Conservation (phyloP, 2,329 filamentous ascomycete species). For the Metarhizium humberi region DNA sequence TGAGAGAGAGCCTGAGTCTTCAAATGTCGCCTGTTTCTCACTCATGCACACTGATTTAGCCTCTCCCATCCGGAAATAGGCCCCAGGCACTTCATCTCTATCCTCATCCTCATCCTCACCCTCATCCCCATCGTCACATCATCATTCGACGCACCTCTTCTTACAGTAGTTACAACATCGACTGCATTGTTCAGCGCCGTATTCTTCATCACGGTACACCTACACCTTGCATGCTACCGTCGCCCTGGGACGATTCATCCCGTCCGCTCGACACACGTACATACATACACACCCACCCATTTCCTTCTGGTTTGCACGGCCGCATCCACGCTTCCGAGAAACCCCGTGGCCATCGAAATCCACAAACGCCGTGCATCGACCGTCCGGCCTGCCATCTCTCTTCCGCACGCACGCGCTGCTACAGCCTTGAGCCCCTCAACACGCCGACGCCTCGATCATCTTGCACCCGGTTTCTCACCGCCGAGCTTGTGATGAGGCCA, state of each 20-base stretch:
- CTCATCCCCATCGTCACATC: too few relatives aligned
- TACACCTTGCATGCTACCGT: not conserved
- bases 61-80: too few relatives aligned
- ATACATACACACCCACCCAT: not conserved
- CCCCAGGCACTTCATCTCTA: too few relatives aligned
- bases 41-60: too few relatives aligned
- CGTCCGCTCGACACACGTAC: not conserved
- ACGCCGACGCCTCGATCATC: not conserved
- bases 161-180: not conserved
- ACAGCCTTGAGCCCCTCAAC: not conserved
- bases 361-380: not conserved
- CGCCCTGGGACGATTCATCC: not conserved
- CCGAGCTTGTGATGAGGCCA: conserved; percentile 5
- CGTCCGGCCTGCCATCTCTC: not conserved
- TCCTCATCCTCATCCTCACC: too few relatives aligned
- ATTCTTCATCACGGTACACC: not conserved
- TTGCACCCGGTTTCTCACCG: not conserved
- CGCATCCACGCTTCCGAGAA: not conserved
- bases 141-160: not conserved
- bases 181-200: not conserved
- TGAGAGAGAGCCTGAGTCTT: too few relatives aligned
- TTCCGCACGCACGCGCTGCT: not conserved
- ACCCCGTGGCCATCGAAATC: not conserved
- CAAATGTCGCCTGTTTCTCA: too few relatives aligned
- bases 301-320: not conserved